A percentile compares a stretch with the other conserved stretches of the same genome.
These are phyloP conservation scores for Meyerozyma elateridarum DNA, from an alignment of 1,139 yeast species.

Conservation along the genomic window DNA sequence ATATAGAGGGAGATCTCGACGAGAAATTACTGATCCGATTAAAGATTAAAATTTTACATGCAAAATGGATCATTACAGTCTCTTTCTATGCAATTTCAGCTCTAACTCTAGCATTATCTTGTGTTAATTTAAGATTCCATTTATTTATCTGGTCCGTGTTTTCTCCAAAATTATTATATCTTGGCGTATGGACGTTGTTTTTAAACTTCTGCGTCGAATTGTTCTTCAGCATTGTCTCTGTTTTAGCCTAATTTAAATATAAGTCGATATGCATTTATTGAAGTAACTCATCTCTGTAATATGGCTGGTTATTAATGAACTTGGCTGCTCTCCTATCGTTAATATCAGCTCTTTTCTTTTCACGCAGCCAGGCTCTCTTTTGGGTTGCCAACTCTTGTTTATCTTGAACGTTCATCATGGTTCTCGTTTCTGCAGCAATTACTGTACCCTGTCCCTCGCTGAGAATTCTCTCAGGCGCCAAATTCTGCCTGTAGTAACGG, in stretches of 20 bases:
- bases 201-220: conserved; percentile 44
- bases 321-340: conserved; percentile 77
- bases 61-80: conserved; percentile 26
- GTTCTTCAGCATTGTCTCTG: conserved; percentile 12
- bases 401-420: conserved; percentile 49
- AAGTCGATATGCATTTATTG: conserved; percentile 40
- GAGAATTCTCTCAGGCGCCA: conserved; percentile 67
- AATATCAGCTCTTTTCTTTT: conserved; percentile 61
- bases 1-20: conserved; percentile 9
- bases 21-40: conserved; percentile 5
- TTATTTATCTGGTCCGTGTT: conserved; percentile 96
- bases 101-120: conserved; percentile 58
- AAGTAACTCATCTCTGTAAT: conserved; percentile 84
- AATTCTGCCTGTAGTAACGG: conserved; percentile 70
- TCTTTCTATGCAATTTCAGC: conserved; percentile 65
- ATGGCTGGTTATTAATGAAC: conserved; percentile 82
- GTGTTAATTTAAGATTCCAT: conserved; percentile 74
- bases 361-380: conserved; percentile 75
- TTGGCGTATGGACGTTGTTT: conserved; percentile 68
- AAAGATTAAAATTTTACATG: conserved; percentile 12
- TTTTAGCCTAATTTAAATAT: neutral
- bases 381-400: conserved; percentile 53
- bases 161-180: conserved; percentile 84
- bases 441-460: conserved; percentile 93
- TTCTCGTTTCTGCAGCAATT: conserved; percentile 87